Conservation (phyloP, 2,329 filamentous ascomycete genomes). For the Daldinia sp. region DNA sequence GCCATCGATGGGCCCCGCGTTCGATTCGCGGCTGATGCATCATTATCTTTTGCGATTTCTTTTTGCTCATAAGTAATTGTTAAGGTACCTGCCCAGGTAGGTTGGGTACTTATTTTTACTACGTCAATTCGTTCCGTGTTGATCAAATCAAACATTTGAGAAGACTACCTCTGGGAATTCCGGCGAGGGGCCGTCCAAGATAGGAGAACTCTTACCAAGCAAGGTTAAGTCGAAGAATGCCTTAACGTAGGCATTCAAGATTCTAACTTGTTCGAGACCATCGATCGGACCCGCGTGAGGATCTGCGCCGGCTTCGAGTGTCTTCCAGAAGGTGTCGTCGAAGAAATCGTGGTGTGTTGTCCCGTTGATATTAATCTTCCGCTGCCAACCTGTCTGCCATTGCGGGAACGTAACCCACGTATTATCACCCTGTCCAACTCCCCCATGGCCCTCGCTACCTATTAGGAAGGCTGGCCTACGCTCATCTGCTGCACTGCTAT, state of each 20-base stretch:
- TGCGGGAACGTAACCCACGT: conserved; percentile 36
- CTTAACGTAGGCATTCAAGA: conserved; percentile 30
- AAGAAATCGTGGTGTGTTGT: conserved; percentile 39
- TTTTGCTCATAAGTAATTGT: too few species aligned
- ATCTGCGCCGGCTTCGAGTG: conserved; percentile 1
- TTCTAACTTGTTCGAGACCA: conserved; percentile 12
- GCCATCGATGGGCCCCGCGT: conserved; percentile 61
- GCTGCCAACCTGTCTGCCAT: conserved; percentile 36
- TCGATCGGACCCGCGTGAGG: conserved; percentile 6
- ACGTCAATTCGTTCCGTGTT: too few species aligned
- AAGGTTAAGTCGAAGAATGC: conserved; percentile 35
- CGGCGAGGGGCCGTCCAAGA: conserved; percentile 26
- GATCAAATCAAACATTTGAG: not conserved
- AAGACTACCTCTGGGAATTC: conserved; percentile 20
- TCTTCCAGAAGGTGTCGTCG: conserved; percentile 39
- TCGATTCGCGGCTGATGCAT: conserved; percentile 55
- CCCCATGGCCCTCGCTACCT: conserved; percentile 31
- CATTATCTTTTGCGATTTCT: not conserved
- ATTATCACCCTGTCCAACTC: not conserved
- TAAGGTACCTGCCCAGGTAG: too few species aligned
- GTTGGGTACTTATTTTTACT: too few species aligned
- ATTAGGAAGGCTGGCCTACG: conserved; percentile 37
- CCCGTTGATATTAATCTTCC: conserved; percentile 32
- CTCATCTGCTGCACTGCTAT: conserved; percentile 31
- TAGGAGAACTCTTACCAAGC: conserved; percentile 12